phyloP scores from a whole-genome alignment of 768 basidiomycete species.

The Hortiboletus flavorubellus region DNA sequence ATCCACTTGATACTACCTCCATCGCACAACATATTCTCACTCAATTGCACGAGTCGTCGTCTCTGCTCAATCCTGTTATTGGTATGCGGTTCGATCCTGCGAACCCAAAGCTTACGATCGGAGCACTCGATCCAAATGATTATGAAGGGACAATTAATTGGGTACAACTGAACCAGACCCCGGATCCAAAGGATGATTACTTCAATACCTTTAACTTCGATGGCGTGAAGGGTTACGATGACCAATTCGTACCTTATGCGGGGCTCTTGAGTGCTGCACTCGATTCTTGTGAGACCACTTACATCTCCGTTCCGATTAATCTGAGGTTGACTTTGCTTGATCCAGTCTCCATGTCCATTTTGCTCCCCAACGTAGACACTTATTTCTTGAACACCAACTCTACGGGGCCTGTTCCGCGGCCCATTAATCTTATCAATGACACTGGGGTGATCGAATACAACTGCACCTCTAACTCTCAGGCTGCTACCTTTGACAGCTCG shows the following conservation, averaged over 20 bases:
- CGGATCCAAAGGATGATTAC: conserved; percentile 15
- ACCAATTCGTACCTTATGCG: conserved; percentile 20
- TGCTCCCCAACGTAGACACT: conserved; percentile 13
- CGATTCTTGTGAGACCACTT: conserved; percentile 22
- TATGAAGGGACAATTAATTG: conserved; percentile 32
- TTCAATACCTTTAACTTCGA: conserved; percentile 24
- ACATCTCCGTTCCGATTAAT: neutral
- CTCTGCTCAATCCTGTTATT: conserved; percentile 30
- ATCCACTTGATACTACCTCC: conserved; percentile 18
- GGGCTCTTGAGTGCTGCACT: conserved; percentile 18
- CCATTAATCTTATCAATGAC: neutral
- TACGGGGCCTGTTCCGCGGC: conserved; percentile 22
- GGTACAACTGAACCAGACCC: conserved; percentile 21
- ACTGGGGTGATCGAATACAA: conserved; percentile 10
- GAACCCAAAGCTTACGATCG: conserved; percentile 31
- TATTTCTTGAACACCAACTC: conserved; percentile 19
- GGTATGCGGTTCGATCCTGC: conserved; percentile 29
- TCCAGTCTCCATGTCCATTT: conserved; percentile 16
- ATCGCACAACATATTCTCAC: conserved; percentile 15
- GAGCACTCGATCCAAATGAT: conserved; percentile 30
- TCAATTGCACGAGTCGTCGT: conserved; percentile 17
- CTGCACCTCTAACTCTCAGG: conserved; percentile 9
- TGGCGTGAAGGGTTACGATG: conserved; percentile 31
- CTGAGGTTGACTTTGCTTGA: neutral
- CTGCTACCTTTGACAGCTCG: neutral